Conservation (phyloP, 2,329 filamentous ascomycete species). For the Phoma herbarum region DNA sequence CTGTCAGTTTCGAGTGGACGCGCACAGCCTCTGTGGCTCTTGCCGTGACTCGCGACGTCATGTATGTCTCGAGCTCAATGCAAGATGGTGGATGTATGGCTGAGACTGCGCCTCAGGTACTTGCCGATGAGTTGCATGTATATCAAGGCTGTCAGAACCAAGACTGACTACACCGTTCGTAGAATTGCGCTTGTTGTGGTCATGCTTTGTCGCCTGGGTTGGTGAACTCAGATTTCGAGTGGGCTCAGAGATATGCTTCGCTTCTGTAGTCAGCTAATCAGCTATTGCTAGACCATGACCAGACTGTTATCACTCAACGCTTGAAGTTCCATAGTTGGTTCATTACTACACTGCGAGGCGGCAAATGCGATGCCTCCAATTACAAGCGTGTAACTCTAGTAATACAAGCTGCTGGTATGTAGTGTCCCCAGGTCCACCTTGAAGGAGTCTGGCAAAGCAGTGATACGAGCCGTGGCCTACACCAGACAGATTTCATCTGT, state of each 20-base stretch:
- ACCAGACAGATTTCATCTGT: neutral
- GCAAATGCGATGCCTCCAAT: neutral
- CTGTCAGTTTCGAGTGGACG: neutral
- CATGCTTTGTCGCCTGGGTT: neutral
- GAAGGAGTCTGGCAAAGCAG: neutral
- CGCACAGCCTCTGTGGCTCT: conserved; percentile 30
- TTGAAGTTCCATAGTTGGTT: neutral
- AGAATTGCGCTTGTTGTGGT: neutral
- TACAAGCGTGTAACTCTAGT: conserved; percentile 7
- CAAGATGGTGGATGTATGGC: conserved; percentile 13
- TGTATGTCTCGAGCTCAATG: conserved; percentile 10
- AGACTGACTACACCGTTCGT: conserved; percentile 2
- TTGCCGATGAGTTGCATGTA: conserved; percentile 5
- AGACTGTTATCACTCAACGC: too few species aligned
- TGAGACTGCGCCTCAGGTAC: conserved; percentile 14
- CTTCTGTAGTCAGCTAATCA: too few species aligned
- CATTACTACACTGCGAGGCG: too few species aligned
- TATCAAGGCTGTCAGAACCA: conserved; percentile 5
- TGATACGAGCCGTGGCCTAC: neutral
- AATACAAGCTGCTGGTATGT: conserved; percentile 3
- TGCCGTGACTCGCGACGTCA: conserved; percentile 10
- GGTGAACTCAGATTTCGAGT: neutral
- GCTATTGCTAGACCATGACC: too few species aligned
- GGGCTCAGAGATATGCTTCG: too few species aligned
- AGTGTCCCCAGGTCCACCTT: neutral